phyloP scores from a whole-genome alignment of 2,329 filamentous ascomycete genomes.

The Aspergillus novofumigatus region DNA sequence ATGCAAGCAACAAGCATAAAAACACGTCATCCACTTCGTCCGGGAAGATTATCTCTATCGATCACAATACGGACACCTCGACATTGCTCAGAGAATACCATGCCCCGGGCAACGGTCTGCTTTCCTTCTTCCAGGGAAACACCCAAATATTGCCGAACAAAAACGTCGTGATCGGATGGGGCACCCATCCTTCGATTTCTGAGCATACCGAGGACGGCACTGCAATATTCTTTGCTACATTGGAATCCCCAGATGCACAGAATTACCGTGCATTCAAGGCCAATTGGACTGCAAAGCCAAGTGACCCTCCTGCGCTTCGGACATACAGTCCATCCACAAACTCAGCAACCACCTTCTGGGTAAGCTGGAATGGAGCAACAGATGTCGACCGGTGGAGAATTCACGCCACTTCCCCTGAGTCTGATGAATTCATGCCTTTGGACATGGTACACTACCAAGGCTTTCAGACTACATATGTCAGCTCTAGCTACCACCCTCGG shows the following conservation, averaged over 20 bases:
- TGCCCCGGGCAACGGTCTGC: slow-evolving; percentile 19
- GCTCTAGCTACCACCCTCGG: neutral
- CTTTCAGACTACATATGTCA: neutral
- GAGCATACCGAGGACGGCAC: slow-evolving; percentile 24
- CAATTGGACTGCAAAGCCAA: slow-evolving; percentile 35
- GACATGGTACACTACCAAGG: neutral
- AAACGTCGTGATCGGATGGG: slow-evolving; percentile 28
- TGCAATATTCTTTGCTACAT: slow-evolving; percentile 33
- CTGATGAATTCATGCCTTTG: neutral
- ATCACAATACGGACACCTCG: neutral
- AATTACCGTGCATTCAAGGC: slow-evolving; percentile 36
- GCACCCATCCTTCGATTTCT: slow-evolving; percentile 18
- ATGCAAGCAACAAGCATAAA: neutral
- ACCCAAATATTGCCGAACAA: slow-evolving; percentile 24
- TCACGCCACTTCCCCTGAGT: neutral
- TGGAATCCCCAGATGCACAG: slow-evolving; percentile 24
- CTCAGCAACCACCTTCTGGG: slow-evolving; percentile 12
- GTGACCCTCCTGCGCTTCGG: slow-evolving; percentile 28
- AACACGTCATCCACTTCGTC: slow-evolving; percentile 5
- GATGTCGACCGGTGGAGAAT: slow-evolving; percentile 15
- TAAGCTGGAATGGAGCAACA: slow-evolving; percentile 52
- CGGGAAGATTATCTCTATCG: slow-evolving; percentile 17
- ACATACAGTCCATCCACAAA: slow-evolving; percentile 36
- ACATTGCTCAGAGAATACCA: neutral
- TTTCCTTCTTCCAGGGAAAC: slow-evolving; percentile 21